Percentiles rank a stretch among this genome's conserved stretches.
phyloP scores from a whole-genome alignment of 148 eudicot genomes.

The Heliamphora exappendiculata region DNA sequence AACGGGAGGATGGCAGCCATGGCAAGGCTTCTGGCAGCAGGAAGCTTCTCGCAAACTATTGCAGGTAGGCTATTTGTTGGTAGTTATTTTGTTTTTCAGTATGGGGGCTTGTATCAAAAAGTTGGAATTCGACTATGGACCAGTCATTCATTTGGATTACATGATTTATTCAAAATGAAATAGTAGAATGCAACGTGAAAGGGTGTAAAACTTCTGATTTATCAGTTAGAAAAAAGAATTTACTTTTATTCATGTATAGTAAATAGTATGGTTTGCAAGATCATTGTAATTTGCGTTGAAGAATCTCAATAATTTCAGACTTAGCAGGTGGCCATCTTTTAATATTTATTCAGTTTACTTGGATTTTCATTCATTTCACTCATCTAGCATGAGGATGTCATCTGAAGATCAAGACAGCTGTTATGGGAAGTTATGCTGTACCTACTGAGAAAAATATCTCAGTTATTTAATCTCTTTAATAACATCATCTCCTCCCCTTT shows the following conservation, averaged over 20 bases:
- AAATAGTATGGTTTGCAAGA: not conserved
- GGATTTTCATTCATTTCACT: not conserved
- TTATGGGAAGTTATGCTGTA: constrained; percentile 8
- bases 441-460: not conserved
- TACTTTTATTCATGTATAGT: not conserved
- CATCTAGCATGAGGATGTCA: constrained; percentile 3
- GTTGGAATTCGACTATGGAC: not conserved
- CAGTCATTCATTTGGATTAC: not conserved
- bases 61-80: constrained; percentile 30
- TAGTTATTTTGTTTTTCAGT: not conserved
- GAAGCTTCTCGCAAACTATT: constrained; percentile 33
- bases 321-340: constrained; percentile 1
- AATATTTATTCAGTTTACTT: not conserved
- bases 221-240: not conserved
- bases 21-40: constrained; percentile 49
- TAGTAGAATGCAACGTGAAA: not conserved
- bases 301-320: not conserved
- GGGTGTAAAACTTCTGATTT: not conserved
- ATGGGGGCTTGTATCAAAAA: not conserved
- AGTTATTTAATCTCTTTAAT: not conserved
- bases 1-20: constrained; percentile 57
- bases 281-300: constrained; percentile 2
- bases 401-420: not conserved
- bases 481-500: not conserved
- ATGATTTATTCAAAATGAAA: not conserved